Base-by-base conservation (phyloP, 2,329 filamentous ascomycete species). In the Byssoonygena ceratinophila region DNA sequence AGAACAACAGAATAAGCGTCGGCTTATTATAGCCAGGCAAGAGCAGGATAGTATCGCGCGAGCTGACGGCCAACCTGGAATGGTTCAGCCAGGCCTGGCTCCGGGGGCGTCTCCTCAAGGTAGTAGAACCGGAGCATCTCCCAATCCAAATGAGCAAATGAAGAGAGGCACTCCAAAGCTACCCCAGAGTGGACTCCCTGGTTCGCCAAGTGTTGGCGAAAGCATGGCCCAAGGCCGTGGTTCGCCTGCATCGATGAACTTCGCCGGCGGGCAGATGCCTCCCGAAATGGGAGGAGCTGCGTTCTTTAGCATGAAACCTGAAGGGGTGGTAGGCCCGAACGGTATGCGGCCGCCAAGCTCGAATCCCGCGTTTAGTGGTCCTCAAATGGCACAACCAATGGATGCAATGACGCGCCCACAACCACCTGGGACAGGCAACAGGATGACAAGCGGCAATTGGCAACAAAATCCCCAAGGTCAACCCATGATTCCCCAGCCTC, bases 1-100 rank as follows among this genome's bases (percentile, higher is more conserved):
- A 39, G 80, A 83, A 65, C 80, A 83, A 66, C 80, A 83, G 69
- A 83, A 83, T 65, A 83, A 83, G 71, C 81, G 81, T 63, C 74
- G 80, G 47, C 66, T 83, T 63, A 74, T 83, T 65, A 81, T 83
- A 78, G 80, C 80, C 54, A 73, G 80, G 41, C 79, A 82, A 68
- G 81, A 84, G 67, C 80, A 84, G 66, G 80, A 83, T 61, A 80
- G 71, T 67, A 77, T 80, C 66, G 67, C 72, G 52, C 74, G 74
- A 54, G 66, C 74, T 59, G 75, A 76, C 51, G 72, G 73, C 51
- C 74, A 73, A 54, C 70, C 71, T 55, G 64, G 63, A 54, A 67
- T 73, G 61, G 51, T 43, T 11, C 45, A 45, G 22, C 48, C 54
- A 39, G 69, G 64, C 25, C 73, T 78, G 61, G 69, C 71, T 16